phyloP scores from a whole-genome alignment of 805 yeast genomes.

The Candida easanensis region DNA sequence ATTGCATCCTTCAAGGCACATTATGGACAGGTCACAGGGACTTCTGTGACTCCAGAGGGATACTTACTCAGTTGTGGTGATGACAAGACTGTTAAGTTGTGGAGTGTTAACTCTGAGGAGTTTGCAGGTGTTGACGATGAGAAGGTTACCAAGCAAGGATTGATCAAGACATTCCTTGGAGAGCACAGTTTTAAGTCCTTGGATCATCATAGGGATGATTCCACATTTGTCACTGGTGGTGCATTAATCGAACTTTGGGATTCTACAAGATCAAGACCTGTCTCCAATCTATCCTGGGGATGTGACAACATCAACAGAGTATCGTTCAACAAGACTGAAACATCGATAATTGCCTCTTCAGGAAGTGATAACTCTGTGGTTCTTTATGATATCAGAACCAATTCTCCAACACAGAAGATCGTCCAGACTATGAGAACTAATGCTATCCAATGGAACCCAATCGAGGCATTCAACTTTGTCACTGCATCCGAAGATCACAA shows the following conservation, averaged over 20 bases:
- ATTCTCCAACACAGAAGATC: slow-evolving; percentile 88
- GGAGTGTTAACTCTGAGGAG: slow-evolving; percentile 70
- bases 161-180: slow-evolving; percentile 77
- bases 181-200: slow-evolving; percentile 80
- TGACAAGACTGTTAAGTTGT: slow-evolving; percentile 84
- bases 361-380: slow-evolving; percentile 87
- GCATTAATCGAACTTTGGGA: slow-evolving; percentile 93
- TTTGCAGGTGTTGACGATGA: slow-evolving; percentile 37
- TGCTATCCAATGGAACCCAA: slow-evolving; percentile 92
- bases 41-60: slow-evolving; percentile 55
- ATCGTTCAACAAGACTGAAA: slow-evolving; percentile 85
- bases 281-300: slow-evolving; percentile 88
- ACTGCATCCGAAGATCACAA: slow-evolving; percentile 94
- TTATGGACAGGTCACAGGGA: slow-evolving; percentile 83
- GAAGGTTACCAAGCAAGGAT: slow-evolving; percentile 43
- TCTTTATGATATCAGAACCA: slow-evolving; percentile 85
- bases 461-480: slow-evolving; percentile 94
- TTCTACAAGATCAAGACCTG: slow-evolving; percentile 69
- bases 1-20: slow-evolving; percentile 81
- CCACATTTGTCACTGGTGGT: slow-evolving; percentile 88
- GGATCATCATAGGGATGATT: slow-evolving; percentile 79
- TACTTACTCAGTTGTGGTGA: slow-evolving; percentile 81
- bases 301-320: slow-evolving; percentile 86
- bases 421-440: slow-evolving; percentile 81
- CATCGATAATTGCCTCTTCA: slow-evolving; percentile 82